phyloP scores from a whole-genome alignment of 108 stramenopile species.

The Mayamaea pseudoterrestris region DNA sequence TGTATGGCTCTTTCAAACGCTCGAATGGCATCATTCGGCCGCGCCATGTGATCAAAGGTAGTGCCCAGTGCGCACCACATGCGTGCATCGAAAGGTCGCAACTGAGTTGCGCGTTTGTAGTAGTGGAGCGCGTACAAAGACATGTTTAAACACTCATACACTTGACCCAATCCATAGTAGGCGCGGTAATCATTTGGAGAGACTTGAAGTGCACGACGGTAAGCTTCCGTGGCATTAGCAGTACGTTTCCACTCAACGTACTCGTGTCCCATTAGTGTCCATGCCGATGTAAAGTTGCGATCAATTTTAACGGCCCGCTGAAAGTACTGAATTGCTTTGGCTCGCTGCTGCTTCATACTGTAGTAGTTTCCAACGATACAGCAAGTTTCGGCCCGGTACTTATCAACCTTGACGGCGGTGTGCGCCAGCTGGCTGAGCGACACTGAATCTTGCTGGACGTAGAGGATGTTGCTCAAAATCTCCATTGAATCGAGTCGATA shows the following conservation, averaged over 20 bases:
- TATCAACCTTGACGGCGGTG: slow-evolving; percentile 71
- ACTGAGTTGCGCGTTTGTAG: slow-evolving; percentile 86
- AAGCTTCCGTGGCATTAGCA: slow-evolving; percentile 93
- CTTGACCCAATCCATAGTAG: slow-evolving; percentile 99
- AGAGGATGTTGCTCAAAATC: slow-evolving; percentile 86
- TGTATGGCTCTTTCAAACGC: slow-evolving; percentile 84
- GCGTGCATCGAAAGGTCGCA: slow-evolving; percentile 93
- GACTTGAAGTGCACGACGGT: slow-evolving; percentile 93
- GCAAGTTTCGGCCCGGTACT: slow-evolving; percentile 92
- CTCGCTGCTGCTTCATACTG: slow-evolving; percentile 86
- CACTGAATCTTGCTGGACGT: slow-evolving; percentile 88
- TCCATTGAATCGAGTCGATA: slow-evolving; percentile 88
- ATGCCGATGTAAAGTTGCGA: slow-evolving; percentile 84
- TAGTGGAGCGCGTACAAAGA: slow-evolving; percentile 89
- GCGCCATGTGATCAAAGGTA: slow-evolving; percentile 65
- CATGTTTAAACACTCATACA: slow-evolving; percentile 96
- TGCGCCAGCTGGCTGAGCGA: slow-evolving; percentile 80
- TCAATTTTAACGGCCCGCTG: slow-evolving; percentile 85
- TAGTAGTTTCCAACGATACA: slow-evolving; percentile 98
- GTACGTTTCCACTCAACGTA: slow-evolving; percentile 96
- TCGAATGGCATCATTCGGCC: slow-evolving; percentile 74
- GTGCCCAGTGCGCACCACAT: slow-evolving; percentile 98
- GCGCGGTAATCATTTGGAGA: slow-evolving; percentile 90
- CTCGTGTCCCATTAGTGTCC: slow-evolving; percentile 98
- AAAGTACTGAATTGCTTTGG: slow-evolving; percentile 94